A percentile compares a stretch with the other conserved stretches of the same genome.
Conservation (phyloP, 2,329 filamentous ascomycete genomes). For the Cercospora zeina region DNA sequence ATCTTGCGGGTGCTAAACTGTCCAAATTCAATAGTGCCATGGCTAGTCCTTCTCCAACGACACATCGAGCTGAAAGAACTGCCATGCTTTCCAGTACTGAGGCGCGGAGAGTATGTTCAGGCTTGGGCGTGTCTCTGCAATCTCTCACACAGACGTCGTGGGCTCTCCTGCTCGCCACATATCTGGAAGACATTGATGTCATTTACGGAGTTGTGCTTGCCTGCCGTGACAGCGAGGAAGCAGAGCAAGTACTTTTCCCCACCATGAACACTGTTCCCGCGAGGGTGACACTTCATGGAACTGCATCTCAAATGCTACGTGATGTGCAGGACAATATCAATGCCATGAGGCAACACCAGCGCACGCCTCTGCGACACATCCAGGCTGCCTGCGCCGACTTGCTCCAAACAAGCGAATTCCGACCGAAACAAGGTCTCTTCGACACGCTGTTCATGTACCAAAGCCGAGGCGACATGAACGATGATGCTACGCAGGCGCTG, state of each 20-base stretch:
- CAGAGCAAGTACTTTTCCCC: constrained; percentile 72
- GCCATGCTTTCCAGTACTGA: constrained; percentile 48
- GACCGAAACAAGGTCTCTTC: constrained; percentile 51
- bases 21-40: constrained; percentile 44
- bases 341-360: constrained; percentile 68
- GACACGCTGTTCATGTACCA: constrained; percentile 69
- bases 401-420: constrained; percentile 30
- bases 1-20: constrained; percentile 57
- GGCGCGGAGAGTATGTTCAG: constrained; percentile 63
- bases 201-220: constrained; percentile 81
- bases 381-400: constrained; percentile 49
- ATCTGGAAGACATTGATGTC: constrained; percentile 67
- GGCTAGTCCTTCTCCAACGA: constrained; percentile 23
- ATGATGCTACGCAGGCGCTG: constrained; percentile 41
- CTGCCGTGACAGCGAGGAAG: constrained; percentile 73
- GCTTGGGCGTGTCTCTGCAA: constrained; percentile 69
- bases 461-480: constrained; percentile 48
- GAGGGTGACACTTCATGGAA: constrained; percentile 71
- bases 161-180: constrained; percentile 67
- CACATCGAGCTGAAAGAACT: constrained; percentile 50
- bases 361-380: constrained; percentile 73
- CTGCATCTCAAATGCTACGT: constrained; percentile 61
- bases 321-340: constrained; percentile 72
- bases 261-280: constrained; percentile 89
- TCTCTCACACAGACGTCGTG: constrained; percentile 75